Percentiles rank a stretch among this genome's conserved stretches.
phyloP scores from a whole-genome alignment of 1,139 yeast species.

The Saccharomyces pastorianus region DNA sequence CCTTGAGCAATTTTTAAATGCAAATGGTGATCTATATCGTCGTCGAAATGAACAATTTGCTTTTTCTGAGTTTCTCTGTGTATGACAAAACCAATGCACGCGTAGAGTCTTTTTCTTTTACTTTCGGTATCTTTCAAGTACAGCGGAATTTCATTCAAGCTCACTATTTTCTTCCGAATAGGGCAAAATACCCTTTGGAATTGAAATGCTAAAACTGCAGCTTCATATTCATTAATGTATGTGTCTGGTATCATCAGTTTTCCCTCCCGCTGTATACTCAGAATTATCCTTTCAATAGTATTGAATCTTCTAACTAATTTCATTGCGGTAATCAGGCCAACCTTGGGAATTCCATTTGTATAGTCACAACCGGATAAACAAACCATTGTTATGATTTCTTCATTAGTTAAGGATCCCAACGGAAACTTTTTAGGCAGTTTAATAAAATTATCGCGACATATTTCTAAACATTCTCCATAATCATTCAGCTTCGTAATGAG shows the following conservation, averaged over 20 bases:
- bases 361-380: slow-evolving; percentile 94
- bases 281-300: slow-evolving; percentile 47
- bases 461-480: slow-evolving; percentile 65
- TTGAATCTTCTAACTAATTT: slow-evolving; percentile 46
- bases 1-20: slow-evolving; percentile 60
- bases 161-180: slow-evolving; percentile 36
- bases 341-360: slow-evolving; percentile 72
- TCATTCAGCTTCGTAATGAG: slow-evolving; percentile 78
- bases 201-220: slow-evolving; percentile 75
- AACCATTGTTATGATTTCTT: slow-evolving; percentile 69
- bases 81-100: slow-evolving; percentile 53
- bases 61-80: slow-evolving; percentile 14
- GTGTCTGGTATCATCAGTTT: slow-evolving; percentile 47
- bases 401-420: slow-evolving; percentile 41
- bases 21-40: slow-evolving; percentile 33
- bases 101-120: slow-evolving; percentile 37
- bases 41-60: slow-evolving; percentile 30
- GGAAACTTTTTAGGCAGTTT: slow-evolving; percentile 38
- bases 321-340: slow-evolving; percentile 77
- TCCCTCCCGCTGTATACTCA: slow-evolving; percentile 56
- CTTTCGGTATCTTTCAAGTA: slow-evolving; percentile 18
- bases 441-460: slow-evolving; percentile 48
- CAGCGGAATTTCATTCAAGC: slow-evolving; percentile 52
- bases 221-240: slow-evolving; percentile 51
- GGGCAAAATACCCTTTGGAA: slow-evolving; percentile 86